Conservation (phyloP, 345 rosid genomes). For the Arabidopsis suecica region DNA sequence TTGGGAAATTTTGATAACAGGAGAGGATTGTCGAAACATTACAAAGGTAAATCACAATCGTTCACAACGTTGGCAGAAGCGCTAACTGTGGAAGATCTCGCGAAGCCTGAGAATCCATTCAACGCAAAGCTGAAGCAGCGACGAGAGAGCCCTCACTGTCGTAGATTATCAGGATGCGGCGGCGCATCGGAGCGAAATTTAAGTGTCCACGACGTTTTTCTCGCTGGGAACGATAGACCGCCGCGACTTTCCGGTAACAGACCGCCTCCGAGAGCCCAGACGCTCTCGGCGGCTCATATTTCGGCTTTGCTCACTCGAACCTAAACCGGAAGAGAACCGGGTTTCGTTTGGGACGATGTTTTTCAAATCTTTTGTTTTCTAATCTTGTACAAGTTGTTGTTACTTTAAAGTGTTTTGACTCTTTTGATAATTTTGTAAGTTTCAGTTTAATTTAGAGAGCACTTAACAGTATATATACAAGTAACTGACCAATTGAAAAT, state of each 20-base stretch:
- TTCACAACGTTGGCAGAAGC: slow-evolving; percentile 45
- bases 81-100: slow-evolving; percentile 44
- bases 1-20: slow-evolving; percentile 19
- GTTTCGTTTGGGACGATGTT: slow-evolving; percentile 25
- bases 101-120: slow-evolving; percentile 50
- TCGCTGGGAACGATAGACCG: slow-evolving; percentile 30
- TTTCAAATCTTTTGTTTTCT: slow-evolving; percentile 24
- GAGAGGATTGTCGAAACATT: slow-evolving; percentile 53
- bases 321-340: slow-evolving; percentile 35
- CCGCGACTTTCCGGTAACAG: slow-evolving; percentile 37
- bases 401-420: background rate
- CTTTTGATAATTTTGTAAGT: slow-evolving; percentile 24
- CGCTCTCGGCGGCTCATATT: slow-evolving; percentile 47
- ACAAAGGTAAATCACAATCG: slow-evolving; percentile 55
- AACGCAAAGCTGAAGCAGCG: slow-evolving; percentile 48
- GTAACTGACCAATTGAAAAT: no score
- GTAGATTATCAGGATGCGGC: slow-evolving; percentile 36
- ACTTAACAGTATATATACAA: no score
- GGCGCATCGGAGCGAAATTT: slow-evolving; percentile 37
- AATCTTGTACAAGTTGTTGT: background rate
- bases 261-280: slow-evolving; percentile 39
- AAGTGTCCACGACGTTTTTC: slow-evolving; percentile 26
- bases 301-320: slow-evolving; percentile 40
- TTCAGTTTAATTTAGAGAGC: slow-evolving; percentile 3
- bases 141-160: slow-evolving; percentile 35